phyloP scores from a whole-genome alignment of 176 grass and related monocot genomes.

The Oryza australiensis region DNA sequence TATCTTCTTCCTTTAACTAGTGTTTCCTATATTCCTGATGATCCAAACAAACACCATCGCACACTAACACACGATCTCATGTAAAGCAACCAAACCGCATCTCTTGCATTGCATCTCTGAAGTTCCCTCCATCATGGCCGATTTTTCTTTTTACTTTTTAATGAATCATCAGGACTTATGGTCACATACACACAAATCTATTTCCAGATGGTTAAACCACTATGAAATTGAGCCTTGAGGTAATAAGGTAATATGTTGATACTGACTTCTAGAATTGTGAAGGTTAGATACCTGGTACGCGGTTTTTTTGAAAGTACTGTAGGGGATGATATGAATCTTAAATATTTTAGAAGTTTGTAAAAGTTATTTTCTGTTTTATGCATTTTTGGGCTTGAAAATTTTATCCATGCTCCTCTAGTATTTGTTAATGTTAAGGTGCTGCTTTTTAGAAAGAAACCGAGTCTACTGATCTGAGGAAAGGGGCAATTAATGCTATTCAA shows the following conservation, averaged over 20 bases:
- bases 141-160: background rate
- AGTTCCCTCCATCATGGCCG: background rate
- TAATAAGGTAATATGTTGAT: background rate
- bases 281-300: background rate
- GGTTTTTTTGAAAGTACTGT: background rate
- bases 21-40: too few relatives aligned
- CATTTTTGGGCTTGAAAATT: conserved; percentile 12
- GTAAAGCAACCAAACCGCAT: background rate
- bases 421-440: background rate
- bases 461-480: conserved; percentile 55
- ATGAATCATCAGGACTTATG: background rate
- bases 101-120: background rate
- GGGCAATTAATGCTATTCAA: conserved; percentile 80
- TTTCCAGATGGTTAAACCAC: background rate
- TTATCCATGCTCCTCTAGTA: background rate
- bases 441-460: conserved; percentile 65
- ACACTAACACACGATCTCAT: too few relatives aligned
- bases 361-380: background rate
- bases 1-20: too few relatives aligned
- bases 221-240: background rate
- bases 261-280: background rate
- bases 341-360: background rate
- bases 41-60: too few relatives aligned
- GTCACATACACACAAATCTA: background rate
- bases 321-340: background rate